Conservation (phyloP, 345 rosid species). For the Salix arbutifolia region DNA sequence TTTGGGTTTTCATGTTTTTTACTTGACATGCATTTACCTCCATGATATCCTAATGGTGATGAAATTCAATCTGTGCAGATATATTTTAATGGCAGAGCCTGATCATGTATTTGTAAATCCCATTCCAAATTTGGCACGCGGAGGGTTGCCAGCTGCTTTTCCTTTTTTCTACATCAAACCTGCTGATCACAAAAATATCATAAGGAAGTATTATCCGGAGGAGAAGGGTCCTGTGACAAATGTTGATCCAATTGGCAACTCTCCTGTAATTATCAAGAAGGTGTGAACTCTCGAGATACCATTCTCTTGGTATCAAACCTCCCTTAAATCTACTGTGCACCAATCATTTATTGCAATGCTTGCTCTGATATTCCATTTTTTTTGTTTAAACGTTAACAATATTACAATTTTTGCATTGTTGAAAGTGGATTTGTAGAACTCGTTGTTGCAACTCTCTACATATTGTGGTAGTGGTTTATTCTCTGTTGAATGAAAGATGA, state of each 20-base stretch:
- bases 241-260: constrained; percentile 74
- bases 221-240: constrained; percentile 59
- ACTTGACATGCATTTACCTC: neutral
- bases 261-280: constrained; percentile 73
- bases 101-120: constrained; percentile 79
- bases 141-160: constrained; percentile 68
- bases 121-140: constrained; percentile 68
- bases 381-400: neutral
- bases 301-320: neutral
- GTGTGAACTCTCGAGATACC: constrained; percentile 23
- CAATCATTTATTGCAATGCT: neutral
- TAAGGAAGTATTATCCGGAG: constrained; percentile 61
- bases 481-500: neutral
- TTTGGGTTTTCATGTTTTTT: neutral
- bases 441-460: neutral
- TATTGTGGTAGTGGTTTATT: neutral
- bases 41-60: neutral
- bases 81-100: constrained; percentile 89
- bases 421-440: neutral
- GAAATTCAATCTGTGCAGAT: constrained; percentile 39
- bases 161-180: constrained; percentile 90
- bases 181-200: constrained; percentile 33
- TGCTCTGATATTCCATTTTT: neutral
- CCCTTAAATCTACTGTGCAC: neutral
- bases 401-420: neutral